Base-by-base conservation (phyloP, 345 rosid species). In the Gossypium herbaceum region DNA sequence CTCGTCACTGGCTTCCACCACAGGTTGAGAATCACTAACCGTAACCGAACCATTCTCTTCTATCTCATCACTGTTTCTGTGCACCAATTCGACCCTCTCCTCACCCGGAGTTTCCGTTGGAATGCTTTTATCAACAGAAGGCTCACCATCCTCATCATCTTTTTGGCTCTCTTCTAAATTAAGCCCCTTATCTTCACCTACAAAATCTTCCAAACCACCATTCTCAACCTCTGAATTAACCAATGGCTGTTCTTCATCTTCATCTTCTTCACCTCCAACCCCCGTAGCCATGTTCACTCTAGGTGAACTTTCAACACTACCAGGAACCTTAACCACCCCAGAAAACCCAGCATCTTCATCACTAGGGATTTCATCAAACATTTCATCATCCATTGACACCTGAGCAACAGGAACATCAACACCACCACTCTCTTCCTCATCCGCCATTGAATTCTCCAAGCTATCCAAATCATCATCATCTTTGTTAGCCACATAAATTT, bases 371-470 rank as follows among this genome's bases (percentile, higher is more conserved):
- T 20, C 85, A 41, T 85, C 82, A 65, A 62, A 66, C 2, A 76
- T 88, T 75, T 88, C 97, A 76, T 86, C 92, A 52, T 93, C 90
- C 67, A 87, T 54, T 16, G 95, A 90, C 86, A 90, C 78, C 64
- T 78, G 78, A 0, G 95, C 95, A 73, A 90, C 67, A 7, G 94
- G 97, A 81, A 81, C 79, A 81, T 79, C 79, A 51, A 78, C 74
- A 24, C 3, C 57, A 9, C 54, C 80, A 76, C 76, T 78, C 75
- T 52, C 85, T 74, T 78, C 86, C 79, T 68, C 84, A 13, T 66
- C 75, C 1, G 52, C 75, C 56, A 71, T 48, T 17, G 84, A 78
- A 65, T 59, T 68, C 55, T 81, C 76, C 1, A 29, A 65, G 19
- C 20, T 72, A 73, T 81, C 86, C 10, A 41, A 45, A 45, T 45